Base-by-base conservation (phyloP, 2,329 filamentous ascomycete genomes). In the Scytalidium sp. region DNA sequence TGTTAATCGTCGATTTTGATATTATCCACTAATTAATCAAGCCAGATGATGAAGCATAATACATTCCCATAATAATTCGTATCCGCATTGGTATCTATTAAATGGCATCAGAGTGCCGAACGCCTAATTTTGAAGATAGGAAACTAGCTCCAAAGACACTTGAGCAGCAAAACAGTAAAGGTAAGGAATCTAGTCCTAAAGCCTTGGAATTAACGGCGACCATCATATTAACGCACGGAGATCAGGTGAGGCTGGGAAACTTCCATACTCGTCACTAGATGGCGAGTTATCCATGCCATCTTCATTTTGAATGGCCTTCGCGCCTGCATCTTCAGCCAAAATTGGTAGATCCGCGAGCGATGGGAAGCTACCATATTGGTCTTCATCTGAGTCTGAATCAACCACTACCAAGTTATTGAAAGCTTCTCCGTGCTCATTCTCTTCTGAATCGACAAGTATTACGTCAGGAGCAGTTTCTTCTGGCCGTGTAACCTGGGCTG, bases 361-460 rank as follows among this genome's bases (percentile, higher is more conserved):
- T 6, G 49, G 49, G 20, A 50, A 47, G 29, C 49, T 50, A 6
- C 49, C 49, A 47, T 50, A 50, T 39, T 50, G 39, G 29, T 47
- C 44, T n/a, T 7, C 6, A n/a, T 43, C 41, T 19, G 41, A 43
- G 17, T 43, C 41, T 19, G 41, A 43, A 25, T 22, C 22, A 41
- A 21, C 17, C 40, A 41, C 20, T 17, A 41, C 20, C 10, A 41
- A 17, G n/a, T 41, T 21, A 41, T 17, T 41, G n/a, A 41, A 8
- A 21, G n/a, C 40, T 10, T 41, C 7, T 41, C 17, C 8, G 40
- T 41, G 8, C n/a, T 41, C 40, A 21, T 41, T n/a, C 20, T 19
- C n/a, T 8, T 42, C 48, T n/a, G 46, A 36, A 13, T 46, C 40
- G 39, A 25, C 20, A 10, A 43, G 13, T 43, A 43, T 19, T n/a